Conservation (phyloP, 176 grass and related monocot genomes). For the Musa acuminata region DNA sequence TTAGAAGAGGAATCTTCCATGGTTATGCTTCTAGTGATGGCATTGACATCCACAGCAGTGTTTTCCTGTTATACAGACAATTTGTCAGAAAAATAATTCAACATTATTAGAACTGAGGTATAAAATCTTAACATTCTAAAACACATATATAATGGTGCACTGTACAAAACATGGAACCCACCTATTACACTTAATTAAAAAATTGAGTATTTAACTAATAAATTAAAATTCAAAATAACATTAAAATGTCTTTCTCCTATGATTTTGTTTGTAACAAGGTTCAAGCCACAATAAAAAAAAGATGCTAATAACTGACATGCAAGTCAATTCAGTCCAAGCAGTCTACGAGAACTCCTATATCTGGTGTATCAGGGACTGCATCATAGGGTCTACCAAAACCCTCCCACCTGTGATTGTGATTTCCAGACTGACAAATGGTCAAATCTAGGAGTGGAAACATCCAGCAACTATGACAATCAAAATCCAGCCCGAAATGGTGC, state of each 20-base stretch:
- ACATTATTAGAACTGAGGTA: background rate
- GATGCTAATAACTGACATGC: background rate
- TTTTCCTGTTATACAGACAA: conserved; percentile 29
- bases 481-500: background rate
- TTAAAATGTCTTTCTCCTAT: background rate
- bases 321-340: background rate
- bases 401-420: background rate
- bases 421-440: background rate
- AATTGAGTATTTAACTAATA: background rate
- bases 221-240: background rate
- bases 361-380: background rate
- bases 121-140: background rate
- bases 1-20: conserved; percentile 30
- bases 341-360: background rate
- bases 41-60: conserved; percentile 18
- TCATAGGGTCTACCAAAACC: background rate
- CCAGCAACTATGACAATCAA: background rate
- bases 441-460: background rate
- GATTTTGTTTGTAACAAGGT: too few species aligned
- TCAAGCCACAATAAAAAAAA: too few species aligned
- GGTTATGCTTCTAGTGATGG: conserved; percentile 30
- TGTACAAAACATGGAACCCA: background rate
- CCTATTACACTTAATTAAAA: background rate
- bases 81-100: background rate
- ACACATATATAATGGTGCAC: background rate